Evolutionary conservation across 2,329 filamentous ascomycete species (phyloP).

Genomic region (Sphaerulina vaccinii): DNA sequence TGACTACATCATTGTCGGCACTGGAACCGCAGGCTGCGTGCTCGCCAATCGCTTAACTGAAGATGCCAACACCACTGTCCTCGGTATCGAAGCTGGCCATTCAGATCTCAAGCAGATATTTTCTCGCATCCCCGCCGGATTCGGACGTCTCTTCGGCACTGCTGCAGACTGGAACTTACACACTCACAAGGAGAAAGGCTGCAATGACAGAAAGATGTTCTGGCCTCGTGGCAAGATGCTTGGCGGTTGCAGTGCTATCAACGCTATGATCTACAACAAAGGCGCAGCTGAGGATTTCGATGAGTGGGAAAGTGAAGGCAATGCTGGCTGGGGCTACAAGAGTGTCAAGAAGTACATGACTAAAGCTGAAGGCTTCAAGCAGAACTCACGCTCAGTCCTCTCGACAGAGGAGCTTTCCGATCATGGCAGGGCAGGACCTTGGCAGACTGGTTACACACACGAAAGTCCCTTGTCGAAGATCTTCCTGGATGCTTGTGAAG

Average conservation of each 20-base stretch:
- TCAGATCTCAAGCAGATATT: constrained; percentile 25
- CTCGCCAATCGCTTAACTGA: constrained; percentile 34
- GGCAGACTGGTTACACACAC: constrained; percentile 23
- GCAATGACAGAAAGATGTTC: constrained; percentile 13
- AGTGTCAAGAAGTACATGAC: constrained; percentile 12
- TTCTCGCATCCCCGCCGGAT: constrained; percentile 20
- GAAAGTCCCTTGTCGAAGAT: constrained; percentile 11
- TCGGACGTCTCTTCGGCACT: constrained; percentile 18
- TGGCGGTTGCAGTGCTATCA: constrained; percentile 20
- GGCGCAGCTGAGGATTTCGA: constrained; percentile 17
- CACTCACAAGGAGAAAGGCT: constrained; percentile 16
- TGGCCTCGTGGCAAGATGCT: constrained; percentile 19
- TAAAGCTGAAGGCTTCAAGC: constrained; percentile 16
- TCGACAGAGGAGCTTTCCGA: constrained; percentile 10
- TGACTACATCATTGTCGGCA: constrained; percentile 35
- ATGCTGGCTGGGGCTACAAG: constrained; percentile 13
- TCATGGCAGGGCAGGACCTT: constrained; percentile 20
- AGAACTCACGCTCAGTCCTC: constrained; percentile 3
- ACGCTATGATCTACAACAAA: constrained; percentile 23
- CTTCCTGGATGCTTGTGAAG: constrained; percentile 23
- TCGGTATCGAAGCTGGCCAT: constrained; percentile 33
- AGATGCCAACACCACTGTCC: constrained; percentile 27
- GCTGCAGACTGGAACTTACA: constrained; percentile 19
- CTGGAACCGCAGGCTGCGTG: constrained; percentile 33
- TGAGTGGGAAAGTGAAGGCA: constrained; percentile 21